Conservation (phyloP, 306 rosid species). For the Parietaria judaica region DNA sequence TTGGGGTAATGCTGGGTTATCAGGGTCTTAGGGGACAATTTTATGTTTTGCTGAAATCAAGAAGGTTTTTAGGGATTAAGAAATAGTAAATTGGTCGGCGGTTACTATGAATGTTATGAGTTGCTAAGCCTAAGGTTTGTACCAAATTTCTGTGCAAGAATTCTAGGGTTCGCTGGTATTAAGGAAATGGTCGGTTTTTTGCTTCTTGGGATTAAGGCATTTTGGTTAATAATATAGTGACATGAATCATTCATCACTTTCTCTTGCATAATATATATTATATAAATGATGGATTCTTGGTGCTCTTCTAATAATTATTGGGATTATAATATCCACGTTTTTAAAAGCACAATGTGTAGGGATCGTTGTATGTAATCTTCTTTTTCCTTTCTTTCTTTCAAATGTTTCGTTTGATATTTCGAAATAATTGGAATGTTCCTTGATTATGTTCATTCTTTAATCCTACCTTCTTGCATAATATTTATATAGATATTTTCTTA, state of each 20-base stretch:
- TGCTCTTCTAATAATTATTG: constrained; percentile 6
- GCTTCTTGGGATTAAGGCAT: constrained; percentile 33
- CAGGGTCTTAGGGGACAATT: constrained; percentile 29
- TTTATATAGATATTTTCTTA: no score
- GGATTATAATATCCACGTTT: neutral
- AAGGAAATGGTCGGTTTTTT: constrained; percentile 67
- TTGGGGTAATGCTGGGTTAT: constrained; percentile 8
- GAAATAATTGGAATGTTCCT: no score
- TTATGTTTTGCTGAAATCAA: constrained; percentile 55
- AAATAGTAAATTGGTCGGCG: constrained; percentile 43
- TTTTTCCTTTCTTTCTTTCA: constrained; percentile 14
- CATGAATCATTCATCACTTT: constrained; percentile 13
- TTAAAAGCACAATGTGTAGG: constrained; percentile 1
- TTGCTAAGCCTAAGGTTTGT: constrained; percentile 22
- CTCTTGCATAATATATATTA: constrained; percentile 1
- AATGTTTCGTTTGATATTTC: neutral
- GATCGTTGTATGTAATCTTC: neutral
- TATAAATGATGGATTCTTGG: neutral
- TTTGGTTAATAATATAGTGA: constrained; percentile 16
- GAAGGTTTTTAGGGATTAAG: constrained; percentile 26
- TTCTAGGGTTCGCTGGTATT: constrained; percentile 47
- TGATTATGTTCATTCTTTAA: no score
- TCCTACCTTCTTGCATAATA: no score
- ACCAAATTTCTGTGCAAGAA: constrained; percentile 14
- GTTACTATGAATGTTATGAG: constrained; percentile 21